Evolutionary conservation across 352 stramenopile genomes (phyloP), one percentile per base, ranked within the genome.

Genomic region (Blastocystis sp.): DNA sequence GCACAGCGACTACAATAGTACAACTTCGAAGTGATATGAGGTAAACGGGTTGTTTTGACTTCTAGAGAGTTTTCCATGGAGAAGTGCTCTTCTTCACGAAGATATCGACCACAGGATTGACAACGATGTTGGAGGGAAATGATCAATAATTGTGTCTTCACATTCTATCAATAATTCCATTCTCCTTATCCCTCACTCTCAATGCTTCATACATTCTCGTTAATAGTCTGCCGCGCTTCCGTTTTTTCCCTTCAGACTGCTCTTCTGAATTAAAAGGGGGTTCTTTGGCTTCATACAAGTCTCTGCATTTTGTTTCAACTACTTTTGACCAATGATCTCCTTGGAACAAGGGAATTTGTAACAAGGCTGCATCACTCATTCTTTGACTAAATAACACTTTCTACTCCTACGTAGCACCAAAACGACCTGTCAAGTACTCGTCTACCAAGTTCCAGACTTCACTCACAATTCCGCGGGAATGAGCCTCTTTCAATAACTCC

Each of bases 401-500:
- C 35, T 4, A 33, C n/a, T 1, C 19, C 4, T 90, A 96, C 93
- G 92, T 95, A 93, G 0, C 92, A 95, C 58, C 93, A 93, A 76
- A 96, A 87, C 6, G 95, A 92, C 24, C 92, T 90, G 93, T 48
- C 15, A 97, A 98, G 89, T 97, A 97, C 87, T 95, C 94, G 90
- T 98, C 95, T 87, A 97, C 98, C 78, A 99, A 93, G 89, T 97
- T 98, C 44, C 95, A 94, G 24, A 98, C 95, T 77, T 97, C 93
- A 70, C 93, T 93, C 22, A 98, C 95, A 37, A 98, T 93, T 0
- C 96, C 95, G 90, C 96, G 93, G 27, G 95, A 92, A 66, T 96
- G 91, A 2, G 94, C 94, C 57, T 94, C 93, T 15, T 95, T 92
- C 27, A 98, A 90, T 92, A 98, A 96, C 56, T 95, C 92, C 24